A percentile compares a stretch with the other conserved stretches of the same genome.
Conservation (phyloP, 2,329 filamentous ascomycete species). For the Coniochaeta sp. region DNA sequence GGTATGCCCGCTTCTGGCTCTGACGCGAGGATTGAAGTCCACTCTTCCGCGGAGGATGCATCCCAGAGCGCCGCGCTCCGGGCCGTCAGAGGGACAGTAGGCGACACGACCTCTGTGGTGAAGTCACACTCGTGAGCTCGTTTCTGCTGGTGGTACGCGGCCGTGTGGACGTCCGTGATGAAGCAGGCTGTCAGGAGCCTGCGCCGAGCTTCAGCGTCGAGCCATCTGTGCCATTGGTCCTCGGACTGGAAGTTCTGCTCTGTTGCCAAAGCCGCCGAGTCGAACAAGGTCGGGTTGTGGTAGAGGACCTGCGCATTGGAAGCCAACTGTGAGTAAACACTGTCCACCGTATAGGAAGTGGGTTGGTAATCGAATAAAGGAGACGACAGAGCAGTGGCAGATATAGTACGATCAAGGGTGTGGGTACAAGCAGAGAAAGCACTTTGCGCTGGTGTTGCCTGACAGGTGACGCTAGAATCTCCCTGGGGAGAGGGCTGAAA, state of each 20-base stretch:
- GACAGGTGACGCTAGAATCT: too few species aligned
- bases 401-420: background rate
- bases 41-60: slow-evolving; percentile 33
- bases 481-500: slow-evolving; percentile 2
- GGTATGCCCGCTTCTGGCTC: slow-evolving; percentile 19
- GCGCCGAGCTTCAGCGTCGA: slow-evolving; percentile 42
- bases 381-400: background rate
- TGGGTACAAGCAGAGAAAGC: background rate
- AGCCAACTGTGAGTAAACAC: slow-evolving; percentile 20
- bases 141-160: slow-evolving; percentile 45
- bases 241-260: slow-evolving; percentile 11
- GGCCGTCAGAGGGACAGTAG: slow-evolving; percentile 38
- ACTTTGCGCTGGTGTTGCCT: too few species aligned
- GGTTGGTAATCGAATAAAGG: background rate
- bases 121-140: slow-evolving; percentile 29
- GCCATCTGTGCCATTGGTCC: slow-evolving; percentile 42
- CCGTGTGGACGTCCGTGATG: slow-evolving; percentile 47
- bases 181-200: slow-evolving; percentile 50
- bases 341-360: slow-evolving; percentile 7
- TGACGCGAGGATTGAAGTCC: slow-evolving; percentile 28
- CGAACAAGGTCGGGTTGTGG: slow-evolving; percentile 14
- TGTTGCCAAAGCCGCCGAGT: slow-evolving; percentile 10
- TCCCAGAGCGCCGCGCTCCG: slow-evolving; percentile 40
- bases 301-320: slow-evolving; percentile 18
- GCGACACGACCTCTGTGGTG: slow-evolving; percentile 20